Evolutionary conservation across 805 yeast genomes (phyloP).

Genomic region (Sugiyamaella valdiviana): DNA sequence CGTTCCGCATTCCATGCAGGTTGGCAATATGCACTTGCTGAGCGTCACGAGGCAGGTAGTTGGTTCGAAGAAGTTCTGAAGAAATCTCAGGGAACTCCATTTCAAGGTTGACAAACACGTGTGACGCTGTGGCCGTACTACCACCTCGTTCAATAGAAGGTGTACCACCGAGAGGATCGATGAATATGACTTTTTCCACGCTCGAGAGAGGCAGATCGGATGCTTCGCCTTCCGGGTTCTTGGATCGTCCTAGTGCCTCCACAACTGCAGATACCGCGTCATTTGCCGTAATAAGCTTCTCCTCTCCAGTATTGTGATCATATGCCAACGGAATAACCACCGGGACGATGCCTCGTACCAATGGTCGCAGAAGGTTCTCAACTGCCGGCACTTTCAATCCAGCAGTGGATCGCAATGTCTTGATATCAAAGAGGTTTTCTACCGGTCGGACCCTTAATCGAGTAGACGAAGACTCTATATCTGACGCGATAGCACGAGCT

Average conservation of each 20-base stretch:
- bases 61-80: constrained; percentile 43
- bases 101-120: constrained; percentile 75
- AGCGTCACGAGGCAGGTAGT: background rate
- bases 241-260: constrained; percentile 25
- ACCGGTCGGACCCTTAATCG: constrained; percentile 27
- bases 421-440: constrained; percentile 35
- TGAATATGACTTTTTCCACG: constrained; percentile 73
- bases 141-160: constrained; percentile 74
- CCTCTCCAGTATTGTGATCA: constrained; percentile 46
- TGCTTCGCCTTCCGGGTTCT: background rate
- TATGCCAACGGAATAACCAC: constrained; percentile 59
- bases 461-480: constrained; percentile 18
- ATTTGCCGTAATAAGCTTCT: constrained; percentile 36
- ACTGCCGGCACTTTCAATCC: constrained; percentile 30
- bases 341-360: constrained; percentile 42
- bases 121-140: constrained; percentile 52
- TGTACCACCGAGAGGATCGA: constrained; percentile 84
- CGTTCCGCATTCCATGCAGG: constrained; percentile 54
- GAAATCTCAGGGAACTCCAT: constrained; percentile 71
- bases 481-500: constrained; percentile 15
- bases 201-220: constrained; percentile 30
- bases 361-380: constrained; percentile 37
- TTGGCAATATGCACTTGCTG: constrained; percentile 53
- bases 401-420: constrained; percentile 7
- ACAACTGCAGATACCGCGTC: constrained; percentile 39